phyloP scores from a whole-genome alignment of 2,329 filamentous ascomycete genomes.

The Cercospora zeae-maydis region DNA sequence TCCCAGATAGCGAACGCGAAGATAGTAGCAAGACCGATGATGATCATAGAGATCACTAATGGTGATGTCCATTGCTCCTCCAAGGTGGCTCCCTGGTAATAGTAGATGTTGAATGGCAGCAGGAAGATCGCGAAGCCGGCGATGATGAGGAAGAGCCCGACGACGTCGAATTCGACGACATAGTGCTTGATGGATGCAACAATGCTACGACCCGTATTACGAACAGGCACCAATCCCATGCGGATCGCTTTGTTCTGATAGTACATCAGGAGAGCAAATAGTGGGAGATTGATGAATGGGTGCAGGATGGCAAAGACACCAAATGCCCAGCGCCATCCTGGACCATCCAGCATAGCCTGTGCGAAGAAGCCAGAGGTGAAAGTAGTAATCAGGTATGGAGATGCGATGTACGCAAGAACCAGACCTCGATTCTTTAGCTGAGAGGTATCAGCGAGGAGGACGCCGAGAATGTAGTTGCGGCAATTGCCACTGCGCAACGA shows the following conservation, averaged over 20 bases:
- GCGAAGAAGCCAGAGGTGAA: conserved; percentile 30
- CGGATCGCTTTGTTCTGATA: conserved; percentile 28
- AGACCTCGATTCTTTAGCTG: conserved; percentile 31
- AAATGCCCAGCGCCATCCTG: conserved; percentile 33
- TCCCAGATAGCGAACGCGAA: conserved; percentile 56
- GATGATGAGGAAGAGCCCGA: conserved; percentile 30
- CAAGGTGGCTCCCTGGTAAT: conserved; percentile 28
- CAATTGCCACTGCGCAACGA: conserved; percentile 20
- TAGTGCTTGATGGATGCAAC: conserved; percentile 27
- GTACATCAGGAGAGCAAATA: conserved; percentile 27
- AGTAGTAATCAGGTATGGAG: conserved; percentile 34
- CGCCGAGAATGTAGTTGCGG: conserved; percentile 29
- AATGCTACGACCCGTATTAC: conserved; percentile 23
- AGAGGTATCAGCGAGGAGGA: conserved; percentile 34
- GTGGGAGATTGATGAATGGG: conserved; percentile 27
- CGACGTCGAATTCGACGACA: conserved; percentile 29
- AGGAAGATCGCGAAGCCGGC: conserved; percentile 61
- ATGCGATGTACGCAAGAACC: conserved; percentile 30
- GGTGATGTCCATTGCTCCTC: conserved; percentile 37
- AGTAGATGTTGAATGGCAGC: conserved; percentile 61
- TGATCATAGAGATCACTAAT: conserved; percentile 39
- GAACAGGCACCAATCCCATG: conserved; percentile 23
- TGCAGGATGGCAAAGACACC: conserved; percentile 34
- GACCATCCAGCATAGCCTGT: conserved; percentile 24
- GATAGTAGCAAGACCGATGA: conserved; percentile 30